Conservation (phyloP, 2,329 filamentous ascomycete genomes). For the Graphiopsis chlorocephala region DNA sequence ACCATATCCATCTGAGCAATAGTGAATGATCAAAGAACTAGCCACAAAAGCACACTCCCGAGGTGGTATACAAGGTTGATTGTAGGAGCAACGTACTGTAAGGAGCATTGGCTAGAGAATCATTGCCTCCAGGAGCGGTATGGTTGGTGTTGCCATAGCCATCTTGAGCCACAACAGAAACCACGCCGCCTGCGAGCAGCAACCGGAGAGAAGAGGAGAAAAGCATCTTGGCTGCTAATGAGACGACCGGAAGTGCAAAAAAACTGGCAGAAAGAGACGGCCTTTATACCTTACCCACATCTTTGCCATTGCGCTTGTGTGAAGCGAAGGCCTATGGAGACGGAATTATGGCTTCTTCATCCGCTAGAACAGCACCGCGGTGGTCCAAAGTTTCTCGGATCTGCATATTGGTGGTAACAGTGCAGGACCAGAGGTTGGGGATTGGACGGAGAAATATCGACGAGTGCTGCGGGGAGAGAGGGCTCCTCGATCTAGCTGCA, state of each 20-base stretch:
- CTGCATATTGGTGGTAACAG: neutral
- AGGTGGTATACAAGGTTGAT: neutral
- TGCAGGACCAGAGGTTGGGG: neutral
- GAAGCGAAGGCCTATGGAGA: slow-evolving; percentile 1
- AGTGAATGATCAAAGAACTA: neutral
- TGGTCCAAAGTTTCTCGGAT: neutral
- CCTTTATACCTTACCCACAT: slow-evolving; percentile 12
- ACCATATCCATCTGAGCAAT: neutral
- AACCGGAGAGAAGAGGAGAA: neutral
- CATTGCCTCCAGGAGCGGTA: slow-evolving; percentile 10
- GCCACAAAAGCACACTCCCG: neutral
- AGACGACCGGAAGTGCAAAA: neutral
- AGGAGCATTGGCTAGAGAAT: slow-evolving; percentile 36
- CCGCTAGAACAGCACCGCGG: neutral
- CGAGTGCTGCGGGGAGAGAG: slow-evolving; percentile 9
- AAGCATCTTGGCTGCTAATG: neutral
- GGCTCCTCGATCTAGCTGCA: slow-evolving; percentile 6
- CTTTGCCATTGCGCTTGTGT: neutral
- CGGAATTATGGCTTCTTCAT: neutral
- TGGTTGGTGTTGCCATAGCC: slow-evolving; percentile 17
- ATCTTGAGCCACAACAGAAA: neutral
- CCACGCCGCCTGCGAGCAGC: neutral
- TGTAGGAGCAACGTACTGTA: slow-evolving; percentile 26
- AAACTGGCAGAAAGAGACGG: neutral
- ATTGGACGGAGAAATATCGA: slow-evolving; percentile 16